Percentiles rank a stretch among this genome's conserved stretches.
Conservation (phyloP, 208 protist genomes). For the Trypanosomatidae sp. region DNA sequence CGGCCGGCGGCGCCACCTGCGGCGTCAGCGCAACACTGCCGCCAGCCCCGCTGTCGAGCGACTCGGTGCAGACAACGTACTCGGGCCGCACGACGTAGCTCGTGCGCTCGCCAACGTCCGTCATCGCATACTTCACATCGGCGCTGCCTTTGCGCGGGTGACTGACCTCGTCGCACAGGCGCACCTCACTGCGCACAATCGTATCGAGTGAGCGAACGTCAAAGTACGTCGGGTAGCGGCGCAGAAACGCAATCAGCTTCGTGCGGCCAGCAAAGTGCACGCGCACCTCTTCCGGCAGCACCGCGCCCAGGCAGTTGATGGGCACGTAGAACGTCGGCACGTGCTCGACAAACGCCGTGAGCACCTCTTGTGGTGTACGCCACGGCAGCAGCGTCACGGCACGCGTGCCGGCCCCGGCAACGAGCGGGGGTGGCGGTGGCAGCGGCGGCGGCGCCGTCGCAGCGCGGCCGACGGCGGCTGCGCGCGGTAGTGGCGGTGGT, state of each 20-base stretch:
- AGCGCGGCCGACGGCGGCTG: neutral
- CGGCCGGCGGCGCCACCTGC: slow-evolving; percentile 35
- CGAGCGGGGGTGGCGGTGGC: slow-evolving; percentile 15
- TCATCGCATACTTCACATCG: slow-evolving; percentile 79
- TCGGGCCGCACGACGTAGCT: slow-evolving; percentile 67
- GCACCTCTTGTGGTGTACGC: slow-evolving; percentile 62
- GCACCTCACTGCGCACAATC: slow-evolving; percentile 27
- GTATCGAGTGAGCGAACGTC: slow-evolving; percentile 24
- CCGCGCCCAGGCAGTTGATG: slow-evolving; percentile 43
- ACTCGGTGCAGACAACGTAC: slow-evolving; percentile 47
- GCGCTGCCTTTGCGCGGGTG: slow-evolving; percentile 58
- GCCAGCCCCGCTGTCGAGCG: slow-evolving; percentile 27
- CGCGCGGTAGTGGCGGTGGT: slow-evolving; percentile 1
- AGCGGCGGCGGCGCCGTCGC: slow-evolving; percentile 2
- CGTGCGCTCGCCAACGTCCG: slow-evolving; percentile 53
- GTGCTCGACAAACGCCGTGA: slow-evolving; percentile 45
- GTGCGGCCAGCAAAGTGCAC: slow-evolving; percentile 34
- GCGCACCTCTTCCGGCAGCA: slow-evolving; percentile 65
- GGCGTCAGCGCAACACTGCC: slow-evolving; percentile 34
- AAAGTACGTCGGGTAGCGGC: slow-evolving; percentile 66
- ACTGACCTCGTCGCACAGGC: slow-evolving; percentile 47
- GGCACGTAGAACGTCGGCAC: slow-evolving; percentile 76
- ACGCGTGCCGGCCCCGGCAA: slow-evolving; percentile 6
- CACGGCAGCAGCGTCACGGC: slow-evolving; percentile 6
- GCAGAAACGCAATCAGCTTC: slow-evolving; percentile 33